Evolutionary conservation across 805 yeast genomes (phyloP).

Genomic region (Zygotorulaspora florentina): DNA sequence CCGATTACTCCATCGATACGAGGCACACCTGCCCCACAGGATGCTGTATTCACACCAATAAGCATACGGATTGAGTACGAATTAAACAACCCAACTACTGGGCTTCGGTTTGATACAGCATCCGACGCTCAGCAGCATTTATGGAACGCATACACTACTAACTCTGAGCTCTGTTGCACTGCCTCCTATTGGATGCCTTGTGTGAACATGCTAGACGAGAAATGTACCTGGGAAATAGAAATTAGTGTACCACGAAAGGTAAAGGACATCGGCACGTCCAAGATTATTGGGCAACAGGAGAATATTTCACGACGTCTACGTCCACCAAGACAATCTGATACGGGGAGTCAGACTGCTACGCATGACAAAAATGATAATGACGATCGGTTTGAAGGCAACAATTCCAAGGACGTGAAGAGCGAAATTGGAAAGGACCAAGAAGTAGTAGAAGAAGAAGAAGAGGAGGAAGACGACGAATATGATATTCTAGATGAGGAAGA

Average conservation of each 20-base stretch:
- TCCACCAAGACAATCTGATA: neutral
- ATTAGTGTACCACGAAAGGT: conserved; percentile 79
- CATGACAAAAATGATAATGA: neutral
- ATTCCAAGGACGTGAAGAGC: conserved; percentile 17
- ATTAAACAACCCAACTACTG: conserved; percentile 62
- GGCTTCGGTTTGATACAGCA: conserved; percentile 61
- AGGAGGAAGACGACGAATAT: conserved; percentile 35
- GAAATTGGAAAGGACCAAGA: conserved; percentile 33
- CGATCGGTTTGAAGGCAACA: neutral
- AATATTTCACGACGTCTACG: conserved; percentile 1
- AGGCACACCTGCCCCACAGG: conserved; percentile 38
- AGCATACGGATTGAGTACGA: conserved; percentile 64
- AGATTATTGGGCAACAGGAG: conserved; percentile 34
- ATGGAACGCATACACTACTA: conserved; percentile 87
- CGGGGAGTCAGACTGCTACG: neutral
- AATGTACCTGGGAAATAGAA: conserved; percentile 88
- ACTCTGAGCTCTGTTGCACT: conserved; percentile 69
- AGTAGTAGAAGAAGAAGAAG: conserved; percentile 29
- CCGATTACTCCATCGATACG: conserved; percentile 42
- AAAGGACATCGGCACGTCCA: conserved; percentile 53
- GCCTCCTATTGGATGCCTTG: conserved; percentile 99
- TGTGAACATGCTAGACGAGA: conserved; percentile 80
- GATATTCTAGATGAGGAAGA: conserved; percentile 36
- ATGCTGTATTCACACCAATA: conserved; percentile 65
- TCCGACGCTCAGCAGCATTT: conserved; percentile 33